Evolutionary conservation across 345 rosid genomes (phyloP).

Genomic region (Citrus medica): DNA sequence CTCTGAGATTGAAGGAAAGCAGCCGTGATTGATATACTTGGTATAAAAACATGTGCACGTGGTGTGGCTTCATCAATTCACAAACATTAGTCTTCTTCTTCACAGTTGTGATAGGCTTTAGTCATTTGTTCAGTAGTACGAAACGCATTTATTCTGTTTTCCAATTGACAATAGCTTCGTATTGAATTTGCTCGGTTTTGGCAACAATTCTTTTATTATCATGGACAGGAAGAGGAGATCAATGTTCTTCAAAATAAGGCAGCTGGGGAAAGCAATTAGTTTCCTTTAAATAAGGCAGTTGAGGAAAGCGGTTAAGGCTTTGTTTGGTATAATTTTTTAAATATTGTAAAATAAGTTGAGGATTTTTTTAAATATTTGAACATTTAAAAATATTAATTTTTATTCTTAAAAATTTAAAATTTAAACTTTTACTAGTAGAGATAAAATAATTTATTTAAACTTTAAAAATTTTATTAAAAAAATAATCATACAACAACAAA

Average conservation of each 20-base stretch:
- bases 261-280: neutral
- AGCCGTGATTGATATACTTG: neutral
- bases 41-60: neutral
- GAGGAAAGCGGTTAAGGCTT: neutral
- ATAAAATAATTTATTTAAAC: too few relatives aligned
- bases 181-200: neutral
- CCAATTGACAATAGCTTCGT: neutral
- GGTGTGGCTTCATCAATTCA: neutral
- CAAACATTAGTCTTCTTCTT: neutral
- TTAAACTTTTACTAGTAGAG: rapidly evolving
- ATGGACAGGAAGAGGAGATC: neutral
- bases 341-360: too few relatives aligned
- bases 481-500: too few relatives aligned
- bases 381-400: too few relatives aligned
- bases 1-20: neutral
- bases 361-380: too few relatives aligned
- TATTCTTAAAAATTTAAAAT: too few relatives aligned
- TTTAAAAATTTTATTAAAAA: too few relatives aligned
- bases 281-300: neutral
- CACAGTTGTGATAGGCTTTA: neutral
- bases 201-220: neutral
- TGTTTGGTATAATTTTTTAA: too few relatives aligned
- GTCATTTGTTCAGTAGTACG: neutral
- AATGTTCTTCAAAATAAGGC: neutral
- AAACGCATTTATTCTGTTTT: neutral